Base-by-base conservation (phyloP, 2,329 filamentous ascomycete species). In the Gnomoniopsis smithogilvyi region DNA sequence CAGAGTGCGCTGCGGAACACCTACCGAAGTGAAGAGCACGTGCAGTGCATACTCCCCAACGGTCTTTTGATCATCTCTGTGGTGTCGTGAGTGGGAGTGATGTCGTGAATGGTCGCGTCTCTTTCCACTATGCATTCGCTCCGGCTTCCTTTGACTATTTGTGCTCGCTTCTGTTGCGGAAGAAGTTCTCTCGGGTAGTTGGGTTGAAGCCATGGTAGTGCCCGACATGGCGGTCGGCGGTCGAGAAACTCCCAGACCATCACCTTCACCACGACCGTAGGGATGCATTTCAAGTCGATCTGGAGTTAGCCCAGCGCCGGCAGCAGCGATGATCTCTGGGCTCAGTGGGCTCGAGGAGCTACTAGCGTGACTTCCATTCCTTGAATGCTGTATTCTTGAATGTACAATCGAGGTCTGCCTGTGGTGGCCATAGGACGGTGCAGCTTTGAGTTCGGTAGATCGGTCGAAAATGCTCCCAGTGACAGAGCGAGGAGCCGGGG, bases 11-110 rank as follows among this genome's bases (percentile, higher is more conserved):
- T 58, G 52, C 56, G 56, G 38, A 59, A 49, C 57, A 78, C 84
- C 74, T 73, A 91, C 88, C 62, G 93, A 92, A 65, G 95, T 98
- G 74, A 98, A 97, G 47, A 99, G 79, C 67, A 98, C 94, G 74
- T 98, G 94, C 62, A 99, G 79, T 21, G 95, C 95, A 82, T 96
- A 98, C 78, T 99, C 95, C 57, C 92, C 93, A n/a, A 97, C 93
- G 0, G 93, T 97, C 74, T 94, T 96, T 64, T 89, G 85, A 64
- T 96, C 91, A 55, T 89, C 85, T 65, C 85, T 84, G 66, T 87
- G 80, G 67, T 88, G 85, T 57, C 85, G 82, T 38, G 90, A 94
- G 68, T 92, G 87, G 17, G 90, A 91, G 66, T 87, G 88, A 68
- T 93, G 86, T 68, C 90, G 88, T 7, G 81, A 78, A 70, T 91